Evolutionary conservation across 768 basidiomycete species (phyloP), one percentile per base, ranked within the genome.

Genomic region (Mrakia frigida): DNA sequence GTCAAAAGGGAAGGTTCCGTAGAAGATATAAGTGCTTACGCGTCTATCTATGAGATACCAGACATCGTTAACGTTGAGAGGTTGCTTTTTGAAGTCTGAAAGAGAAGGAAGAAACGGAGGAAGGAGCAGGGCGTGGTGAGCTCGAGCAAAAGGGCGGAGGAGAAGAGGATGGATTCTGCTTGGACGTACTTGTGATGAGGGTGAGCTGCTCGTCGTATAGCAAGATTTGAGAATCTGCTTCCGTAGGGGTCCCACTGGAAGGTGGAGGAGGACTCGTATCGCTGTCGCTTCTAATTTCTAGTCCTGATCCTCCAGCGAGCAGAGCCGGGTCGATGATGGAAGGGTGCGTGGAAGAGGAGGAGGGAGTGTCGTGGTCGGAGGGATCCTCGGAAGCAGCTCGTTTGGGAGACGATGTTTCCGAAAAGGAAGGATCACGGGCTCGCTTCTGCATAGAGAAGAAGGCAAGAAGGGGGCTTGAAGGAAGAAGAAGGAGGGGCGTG

Each of bases 351-450:
- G 50, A 33, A 35, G n/a, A 56, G 31, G 74, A 70, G 39, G 56
- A 56, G n/a, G 76, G 37, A 14, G 50, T 72, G 67, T 76, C 60
- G 35, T 33, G 53, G 18, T 65, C 60, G 3, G 76, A 77, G 46
- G 61, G 70, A 50, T 77, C 76, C 35, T 77, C 76, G 21, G 73
- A 74, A 13, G 46, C 65, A 39, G 77, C 77, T 10, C 77, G 39
- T n/a, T 78, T 78, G 37, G 77, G 77, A 10, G 76, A 77, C 16
- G 76, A 77, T 28, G 70, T 56, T n/a, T 77, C 76, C 9, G 59
- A 63, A 52, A 53, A 73, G 39, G 59, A 63, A 10, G 65, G 65
- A 21, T 59, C 35, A 10, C 73, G 39, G 0, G 73, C 73, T 67
- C 73, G 41, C 61, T 74, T 74, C 59, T 74, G 73, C 73, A 74